phyloP scores from a whole-genome alignment of 306 rosid genomes.

The Myrica gale region DNA sequence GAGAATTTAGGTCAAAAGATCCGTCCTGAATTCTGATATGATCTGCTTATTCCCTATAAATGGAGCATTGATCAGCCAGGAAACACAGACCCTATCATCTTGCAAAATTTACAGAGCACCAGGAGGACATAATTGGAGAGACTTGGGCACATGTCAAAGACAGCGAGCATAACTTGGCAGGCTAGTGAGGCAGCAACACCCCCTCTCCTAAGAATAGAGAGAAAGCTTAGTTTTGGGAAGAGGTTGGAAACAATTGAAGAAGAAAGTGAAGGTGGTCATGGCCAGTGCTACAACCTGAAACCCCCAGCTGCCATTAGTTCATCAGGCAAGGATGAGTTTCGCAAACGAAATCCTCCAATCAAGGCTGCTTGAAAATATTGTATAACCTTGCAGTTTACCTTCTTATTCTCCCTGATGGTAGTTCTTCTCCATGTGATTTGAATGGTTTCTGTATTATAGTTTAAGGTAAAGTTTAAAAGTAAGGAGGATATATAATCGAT shows the following conservation, averaged over 20 bases:
- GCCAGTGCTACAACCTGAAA: neutral
- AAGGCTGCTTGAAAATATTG: neutral
- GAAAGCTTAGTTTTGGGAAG: neutral
- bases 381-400: neutral
- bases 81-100: neutral
- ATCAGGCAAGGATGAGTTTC: neutral
- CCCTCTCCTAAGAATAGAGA: neutral
- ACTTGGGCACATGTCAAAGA: conserved; percentile 7
- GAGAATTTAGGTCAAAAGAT: neutral
- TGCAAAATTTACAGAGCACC: neutral
- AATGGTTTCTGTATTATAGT: neutral
- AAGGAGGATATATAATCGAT: neutral
- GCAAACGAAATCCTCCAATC: neutral
- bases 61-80: neutral
- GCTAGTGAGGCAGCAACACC: conserved; percentile 10
- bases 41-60: conserved; percentile 1
- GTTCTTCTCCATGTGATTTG: neutral
- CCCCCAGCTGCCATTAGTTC: neutral
- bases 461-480: neutral
- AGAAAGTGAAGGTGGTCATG: neutral
- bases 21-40: neutral
- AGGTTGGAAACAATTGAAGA: conserved; percentile 10
- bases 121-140: neutral
- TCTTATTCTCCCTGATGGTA: neutral
- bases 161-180: neutral